Evolutionary conservation across 1,284 basidiomycete genomes (phyloP), one percentile per base, ranked within the genome.

Genomic region (Lentinula novae-zelandiae): DNA sequence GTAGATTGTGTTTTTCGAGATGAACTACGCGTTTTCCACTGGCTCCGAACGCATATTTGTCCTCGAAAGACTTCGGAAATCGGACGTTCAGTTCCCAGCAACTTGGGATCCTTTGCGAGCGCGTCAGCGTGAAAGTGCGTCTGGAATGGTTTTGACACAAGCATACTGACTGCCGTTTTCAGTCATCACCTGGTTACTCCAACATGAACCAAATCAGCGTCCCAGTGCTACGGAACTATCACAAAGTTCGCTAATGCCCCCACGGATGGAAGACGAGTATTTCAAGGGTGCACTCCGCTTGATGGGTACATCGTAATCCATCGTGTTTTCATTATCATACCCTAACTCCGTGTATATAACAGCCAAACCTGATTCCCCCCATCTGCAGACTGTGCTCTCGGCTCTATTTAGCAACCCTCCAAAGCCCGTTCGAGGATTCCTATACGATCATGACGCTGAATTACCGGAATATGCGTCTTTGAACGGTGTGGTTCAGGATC

Each of bases 1-100:
- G 6, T 54, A 93, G 89, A 89, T 98, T 67, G 95, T 98, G 33
- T 96, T 98, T 75, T 98, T 98, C 70, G 96, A 98, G 77, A 97
- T 98, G 95, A 95, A 95, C 71, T 94, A 90, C 77, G 68, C 73
- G 20, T 96, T 97, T 75, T 80, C 83, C n/a, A 98, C 96, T 0
- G 88, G 86, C 2, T 85, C 93, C 58, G 96, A 98, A 71, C 86
- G 96, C 13, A 90, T 93, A 50, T 83, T 83, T 2, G 92, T 96
- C 15, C 82, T 98, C 5, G 89, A 90, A 64, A 86, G 88, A 54
- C 72, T 97, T 39, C 79, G 95, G 10, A 86, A 84, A 64, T 86
- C 87, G 0, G 76, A 81, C 4, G 84, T 96, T 42, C 78, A 82
- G 44, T 94, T 98, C 68, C 95, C 95, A 1, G 61, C 72, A 1